Base-by-base conservation (phyloP, 306 rosid species). In the Betula pendula region DNA sequence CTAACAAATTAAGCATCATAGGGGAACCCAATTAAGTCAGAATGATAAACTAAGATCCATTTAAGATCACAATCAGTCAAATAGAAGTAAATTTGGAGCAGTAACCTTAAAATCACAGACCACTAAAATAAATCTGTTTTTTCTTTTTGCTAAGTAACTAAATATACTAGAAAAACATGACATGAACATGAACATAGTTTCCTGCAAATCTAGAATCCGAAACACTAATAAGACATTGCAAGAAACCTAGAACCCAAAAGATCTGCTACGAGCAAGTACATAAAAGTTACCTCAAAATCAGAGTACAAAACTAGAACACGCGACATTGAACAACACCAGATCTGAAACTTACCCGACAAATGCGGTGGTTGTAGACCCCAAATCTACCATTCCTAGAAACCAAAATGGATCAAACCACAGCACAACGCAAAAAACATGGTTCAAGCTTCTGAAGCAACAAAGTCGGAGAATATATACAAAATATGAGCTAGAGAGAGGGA, bases 341-440 rank as follows among this genome's bases (percentile, higher is more conserved):
- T 92, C 97, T 90, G 84, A 70, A 74, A 76, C 75, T 74, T 82
- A 88, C 91, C 86, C 63, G 60, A 79, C 68, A 82, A 92, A 84
- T 84, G 90, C 52, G 63, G 73, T 83, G 78, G 82, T 79, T 74
- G 77, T 25, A 81, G 20, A 82, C 73, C 77, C 65, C 88, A 81
- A 90, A 88, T 82, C 89, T 87, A 90, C 83, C 85, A 84, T 85
- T 80, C 93, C 95, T 90, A 85, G 29, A 67, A 72, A 67, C 69
- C 78, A 75, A 50, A 87, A 65, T 38, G 48, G 17, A 48, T 16
- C 72, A 68, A 83, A 81, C 71, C 43, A 82, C 71, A 63, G 25
- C 33, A 53, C 22, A 52, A 33, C 13, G 42, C 17, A 24, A 17
- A 25, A 20, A 20, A 3, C 24, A 6, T 56, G 24, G 19, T 43